A percentile compares a stretch with the other conserved stretches of the same genome.
These are phyloP conservation scores for Calonectria crousiana DNA, from an alignment of 2,329 filamentous ascomycete genomes.

Conservation along the genomic window DNA sequence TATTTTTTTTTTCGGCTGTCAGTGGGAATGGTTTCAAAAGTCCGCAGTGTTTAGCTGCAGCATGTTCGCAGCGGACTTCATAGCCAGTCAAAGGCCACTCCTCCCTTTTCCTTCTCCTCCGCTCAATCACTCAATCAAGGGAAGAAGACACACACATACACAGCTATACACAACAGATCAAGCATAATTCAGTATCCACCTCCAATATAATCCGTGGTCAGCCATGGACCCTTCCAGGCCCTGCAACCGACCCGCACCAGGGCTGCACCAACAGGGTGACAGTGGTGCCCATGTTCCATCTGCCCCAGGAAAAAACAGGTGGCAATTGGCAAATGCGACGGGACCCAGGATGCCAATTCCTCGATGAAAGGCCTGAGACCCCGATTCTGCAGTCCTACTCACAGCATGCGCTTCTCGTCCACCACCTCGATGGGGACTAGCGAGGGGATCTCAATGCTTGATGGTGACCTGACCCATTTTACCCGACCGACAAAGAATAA, in stretches of 20 bases:
- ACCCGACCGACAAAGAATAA: neutral
- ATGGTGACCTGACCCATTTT: neutral
- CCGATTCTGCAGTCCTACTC: neutral
- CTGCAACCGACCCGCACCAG: slow-evolving; percentile 12
- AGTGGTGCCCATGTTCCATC: neutral
- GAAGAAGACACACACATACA: neutral
- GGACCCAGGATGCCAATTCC: neutral
- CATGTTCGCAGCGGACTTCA: neutral
- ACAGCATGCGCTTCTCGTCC: neutral
- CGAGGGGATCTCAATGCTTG: slow-evolving; percentile 4
- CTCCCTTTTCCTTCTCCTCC: neutral
- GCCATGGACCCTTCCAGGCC: slow-evolving; percentile 18
- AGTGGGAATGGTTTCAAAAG: slow-evolving; percentile 1
- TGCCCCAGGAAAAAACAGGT: neutral
- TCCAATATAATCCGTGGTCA: neutral
- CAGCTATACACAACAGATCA: neutral
- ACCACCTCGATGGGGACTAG: neutral
- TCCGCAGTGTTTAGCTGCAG: neutral
- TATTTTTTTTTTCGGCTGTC: neutral
- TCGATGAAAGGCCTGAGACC: neutral
- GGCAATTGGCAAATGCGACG: neutral
- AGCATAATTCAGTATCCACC: slow-evolving; percentile 3
- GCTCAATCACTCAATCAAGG: neutral
- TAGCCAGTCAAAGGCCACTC: neutral
- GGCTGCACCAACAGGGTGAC: neutral